Base-by-base conservation (phyloP, 129 eudicot species). In the Pseudognaphalium luteoalbum region DNA sequence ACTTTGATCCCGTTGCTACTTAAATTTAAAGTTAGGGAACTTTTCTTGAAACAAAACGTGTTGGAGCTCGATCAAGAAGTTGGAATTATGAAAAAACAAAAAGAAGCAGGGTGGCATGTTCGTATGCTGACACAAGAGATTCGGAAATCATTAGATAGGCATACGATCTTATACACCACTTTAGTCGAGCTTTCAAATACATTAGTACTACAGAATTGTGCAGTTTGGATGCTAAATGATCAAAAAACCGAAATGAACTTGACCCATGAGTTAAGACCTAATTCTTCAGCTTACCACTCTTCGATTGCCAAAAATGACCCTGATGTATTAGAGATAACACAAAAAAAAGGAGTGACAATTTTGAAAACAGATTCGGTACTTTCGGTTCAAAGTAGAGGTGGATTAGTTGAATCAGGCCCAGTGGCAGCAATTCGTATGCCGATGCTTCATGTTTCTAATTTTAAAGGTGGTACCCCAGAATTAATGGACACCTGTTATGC, bases 381-480 rank as follows among this genome's bases (percentile, higher is more conserved):
- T 17, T 88, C 88, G 25, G 76, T 77, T 65, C 87, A 87, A 52
- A 92, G 98, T 79, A 81, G 89, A 39, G 96, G 92, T 5, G 90
- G 88, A 56, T 32, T 75, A 7, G 68, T 72, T 2, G 94, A 86
- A 34, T 83, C 87, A 1, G 96, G 98, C 14, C 74, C 90, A 0
- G 98, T 92, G 62, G 96, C 98, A 14, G 98, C 96, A 8, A 90
- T 90, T 29, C 76, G 98, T 52, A 86, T 92, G 94, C 98, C 98
- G 32, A 78, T 92, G 96, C 92, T 92, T n/a, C 86, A 78, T 22
- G 92, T 86, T 44, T 90, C 98, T 0, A 86, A 92, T 70, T 92
- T 92, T 79, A 92, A 92, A 83, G 96, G 96, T 4, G 96, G 98
- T 33, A 89, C 98, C 1, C 98, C 98, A 0, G 92, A 90, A 76